These are phyloP conservation scores for Astrocystis sublimbata DNA, from an alignment of 495 filamentous ascomycete genomes.

Conservation along the genomic window DNA sequence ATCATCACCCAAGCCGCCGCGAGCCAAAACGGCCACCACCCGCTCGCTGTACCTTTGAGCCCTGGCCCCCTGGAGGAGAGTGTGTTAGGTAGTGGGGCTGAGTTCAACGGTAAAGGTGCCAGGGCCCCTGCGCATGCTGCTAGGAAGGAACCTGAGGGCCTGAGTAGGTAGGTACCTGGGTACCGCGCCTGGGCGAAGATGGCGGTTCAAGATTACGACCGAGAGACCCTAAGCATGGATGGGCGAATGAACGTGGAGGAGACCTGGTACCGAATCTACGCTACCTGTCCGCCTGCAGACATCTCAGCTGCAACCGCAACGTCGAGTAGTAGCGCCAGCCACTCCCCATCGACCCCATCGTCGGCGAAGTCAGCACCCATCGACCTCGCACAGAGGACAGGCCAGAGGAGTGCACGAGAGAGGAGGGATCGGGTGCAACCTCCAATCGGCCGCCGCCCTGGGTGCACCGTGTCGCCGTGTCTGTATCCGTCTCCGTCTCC, in stretches of 20 bases:
- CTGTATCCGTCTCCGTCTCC: too few species aligned
- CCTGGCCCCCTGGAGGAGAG: not conserved
- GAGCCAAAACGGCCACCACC: too few species aligned
- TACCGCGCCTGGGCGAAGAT: too few species aligned
- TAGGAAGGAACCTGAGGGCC: too few species aligned
- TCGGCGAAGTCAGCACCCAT: not conserved
- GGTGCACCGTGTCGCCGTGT: constrained; percentile 7
- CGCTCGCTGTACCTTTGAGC: not conserved
- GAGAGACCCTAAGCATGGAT: not conserved
- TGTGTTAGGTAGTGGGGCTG: not conserved
- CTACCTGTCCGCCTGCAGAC: not conserved
- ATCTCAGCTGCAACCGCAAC: not conserved
- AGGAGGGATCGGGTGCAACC: constrained; percentile 2
- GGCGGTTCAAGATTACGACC: not conserved
- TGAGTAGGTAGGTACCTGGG: too few species aligned
- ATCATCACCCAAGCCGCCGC: too few species aligned
- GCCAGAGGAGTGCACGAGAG: not conserved
- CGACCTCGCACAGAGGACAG: not conserved
- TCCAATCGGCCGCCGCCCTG: too few species aligned
- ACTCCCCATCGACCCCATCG: not conserved
- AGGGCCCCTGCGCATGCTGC: not conserved
- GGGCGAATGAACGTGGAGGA: constrained; percentile 1
- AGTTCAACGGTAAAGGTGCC: not conserved
- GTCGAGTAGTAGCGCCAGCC: not conserved
- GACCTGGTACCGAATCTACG: not conserved